Percentiles rank a stretch among this genome's conserved stretches.
Evolutionary conservation across 1,284 basidiomycete genomes (phyloP).

Genomic region (Fomitiporia mediterranea): DNA sequence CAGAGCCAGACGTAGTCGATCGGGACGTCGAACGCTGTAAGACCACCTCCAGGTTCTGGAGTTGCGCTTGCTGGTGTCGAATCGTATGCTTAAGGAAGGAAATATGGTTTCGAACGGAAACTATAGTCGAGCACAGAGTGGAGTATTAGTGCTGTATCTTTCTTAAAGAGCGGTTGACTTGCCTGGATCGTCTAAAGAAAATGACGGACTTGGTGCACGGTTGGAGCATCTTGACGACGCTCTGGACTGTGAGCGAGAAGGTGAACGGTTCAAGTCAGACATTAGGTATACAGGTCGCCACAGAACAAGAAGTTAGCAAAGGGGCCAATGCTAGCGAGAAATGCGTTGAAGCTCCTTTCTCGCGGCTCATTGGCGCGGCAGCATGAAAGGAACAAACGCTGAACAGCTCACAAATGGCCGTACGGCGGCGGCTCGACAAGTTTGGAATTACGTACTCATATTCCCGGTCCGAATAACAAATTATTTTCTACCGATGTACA

Average conservation of each 20-base stretch:
- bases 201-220: slow-evolving; percentile 43
- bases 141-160: neutral
- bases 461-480: no score
- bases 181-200: slow-evolving; percentile 57
- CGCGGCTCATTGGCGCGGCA: no score
- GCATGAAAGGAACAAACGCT: no score
- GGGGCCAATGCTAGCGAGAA: no score
- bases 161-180: slow-evolving; percentile 23
- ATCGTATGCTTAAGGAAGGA: slow-evolving; percentile 73
- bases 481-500: no score
- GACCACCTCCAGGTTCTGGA: slow-evolving; percentile 59
- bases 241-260: slow-evolving; percentile 41
- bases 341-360: no score
- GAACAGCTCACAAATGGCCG: no score
- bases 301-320: no score
- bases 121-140: slow-evolving; percentile 33
- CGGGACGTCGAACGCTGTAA: slow-evolving; percentile 59
- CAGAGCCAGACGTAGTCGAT: slow-evolving; percentile 46
- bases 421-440: no score
- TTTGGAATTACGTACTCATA: neutral
- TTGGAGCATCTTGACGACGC: slow-evolving; percentile 54
- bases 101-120: slow-evolving; percentile 66
- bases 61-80: slow-evolving; percentile 70
- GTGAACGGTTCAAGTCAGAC: slow-evolving; percentile 21
- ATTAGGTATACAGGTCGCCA: neutral